These are phyloP conservation scores for Phytophthora sansomeana DNA, from an alignment of 352 stramenopile species.

Conservation along the genomic window DNA sequence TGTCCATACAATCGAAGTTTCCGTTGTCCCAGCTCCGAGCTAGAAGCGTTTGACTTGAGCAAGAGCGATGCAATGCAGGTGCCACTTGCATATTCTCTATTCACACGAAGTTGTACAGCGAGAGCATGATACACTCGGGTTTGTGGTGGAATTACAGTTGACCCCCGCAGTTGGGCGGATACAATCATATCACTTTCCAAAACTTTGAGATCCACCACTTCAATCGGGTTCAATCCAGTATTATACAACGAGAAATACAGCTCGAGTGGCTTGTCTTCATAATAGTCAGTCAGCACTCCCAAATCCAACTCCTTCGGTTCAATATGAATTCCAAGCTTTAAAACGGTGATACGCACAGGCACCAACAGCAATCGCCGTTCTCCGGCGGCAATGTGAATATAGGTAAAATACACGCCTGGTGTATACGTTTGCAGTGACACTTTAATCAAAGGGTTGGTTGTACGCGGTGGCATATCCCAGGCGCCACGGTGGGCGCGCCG, in stretches of 20 bases:
- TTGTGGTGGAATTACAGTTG: slow-evolving; percentile 42
- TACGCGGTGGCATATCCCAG: slow-evolving; percentile 52
- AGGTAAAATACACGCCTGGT: slow-evolving; percentile 44
- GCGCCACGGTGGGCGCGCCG: slow-evolving; percentile 23
- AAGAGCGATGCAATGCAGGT: slow-evolving; percentile 38
- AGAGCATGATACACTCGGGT: slow-evolving; percentile 47
- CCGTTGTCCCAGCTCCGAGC: slow-evolving; percentile 23
- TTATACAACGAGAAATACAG: slow-evolving; percentile 54
- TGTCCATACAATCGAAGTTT: slow-evolving; percentile 41
- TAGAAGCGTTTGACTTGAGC: slow-evolving; percentile 53
- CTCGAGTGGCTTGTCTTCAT: slow-evolving; percentile 37
- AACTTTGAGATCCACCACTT: slow-evolving; percentile 47
- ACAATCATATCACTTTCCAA: slow-evolving; percentile 41
- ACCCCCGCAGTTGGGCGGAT: slow-evolving; percentile 38
- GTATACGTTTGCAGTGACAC: slow-evolving; percentile 38
- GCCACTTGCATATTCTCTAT: slow-evolving; percentile 12
- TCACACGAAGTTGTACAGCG: slow-evolving; percentile 36
- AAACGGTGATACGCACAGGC: slow-evolving; percentile 47
- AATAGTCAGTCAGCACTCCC: slow-evolving; percentile 39
- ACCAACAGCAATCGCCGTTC: slow-evolving; percentile 33
- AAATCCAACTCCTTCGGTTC: slow-evolving; percentile 46
- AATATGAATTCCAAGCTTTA: slow-evolving; percentile 48
- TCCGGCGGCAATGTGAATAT: slow-evolving; percentile 43
- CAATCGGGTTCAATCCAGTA: slow-evolving; percentile 42
- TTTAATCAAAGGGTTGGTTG: slow-evolving; percentile 46